These are phyloP conservation scores for Dryadomyces quercivorus DNA, from an alignment of 2,329 filamentous ascomycete species.

Conservation along the genomic window DNA sequence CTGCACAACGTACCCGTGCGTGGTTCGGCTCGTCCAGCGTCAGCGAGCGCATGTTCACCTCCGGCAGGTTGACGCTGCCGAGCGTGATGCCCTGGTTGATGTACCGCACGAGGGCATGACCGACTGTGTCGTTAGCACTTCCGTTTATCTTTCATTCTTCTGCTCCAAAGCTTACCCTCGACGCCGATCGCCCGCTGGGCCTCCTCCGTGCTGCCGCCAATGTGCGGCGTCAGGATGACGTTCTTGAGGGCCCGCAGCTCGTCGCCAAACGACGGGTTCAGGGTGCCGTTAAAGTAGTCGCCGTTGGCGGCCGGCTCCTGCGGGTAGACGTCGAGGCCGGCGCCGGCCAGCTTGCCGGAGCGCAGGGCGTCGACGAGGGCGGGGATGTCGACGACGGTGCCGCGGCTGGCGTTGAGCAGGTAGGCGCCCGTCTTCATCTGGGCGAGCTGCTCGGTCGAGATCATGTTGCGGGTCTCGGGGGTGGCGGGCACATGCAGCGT, in stretches of 20 bases:
- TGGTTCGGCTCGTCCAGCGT: slow-evolving; percentile 83
- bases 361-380: slow-evolving; percentile 82
- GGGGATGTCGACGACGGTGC: slow-evolving; percentile 86
- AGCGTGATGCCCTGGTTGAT: slow-evolving; percentile 90
- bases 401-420: slow-evolving; percentile 90
- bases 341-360: slow-evolving; percentile 76
- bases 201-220: slow-evolving; percentile 95
- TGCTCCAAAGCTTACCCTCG: slow-evolving; percentile 43
- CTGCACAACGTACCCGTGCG: slow-evolving; percentile 40
- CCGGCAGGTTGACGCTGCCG: slow-evolving; percentile 93
- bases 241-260: slow-evolving; percentile 80
- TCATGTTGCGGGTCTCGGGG: slow-evolving; percentile 86
- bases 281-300: slow-evolving; percentile 76
- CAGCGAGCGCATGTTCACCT: slow-evolving; percentile 79
- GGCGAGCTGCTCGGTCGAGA: slow-evolving; percentile 64
- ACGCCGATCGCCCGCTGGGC: slow-evolving; percentile 92
- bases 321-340: slow-evolving; percentile 93
- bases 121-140: slow-evolving; percentile 39
- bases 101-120: slow-evolving; percentile 77
- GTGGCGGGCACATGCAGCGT: slow-evolving; percentile 91
- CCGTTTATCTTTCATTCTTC: too few relatives aligned
- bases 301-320: slow-evolving; percentile 90
- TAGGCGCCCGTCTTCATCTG: slow-evolving; percentile 91
- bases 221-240: slow-evolving; percentile 90
- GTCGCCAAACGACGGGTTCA: slow-evolving; percentile 68